Base-by-base conservation (phyloP, 2,329 filamentous ascomycete genomes). In the Alternaria burnsii region DNA sequence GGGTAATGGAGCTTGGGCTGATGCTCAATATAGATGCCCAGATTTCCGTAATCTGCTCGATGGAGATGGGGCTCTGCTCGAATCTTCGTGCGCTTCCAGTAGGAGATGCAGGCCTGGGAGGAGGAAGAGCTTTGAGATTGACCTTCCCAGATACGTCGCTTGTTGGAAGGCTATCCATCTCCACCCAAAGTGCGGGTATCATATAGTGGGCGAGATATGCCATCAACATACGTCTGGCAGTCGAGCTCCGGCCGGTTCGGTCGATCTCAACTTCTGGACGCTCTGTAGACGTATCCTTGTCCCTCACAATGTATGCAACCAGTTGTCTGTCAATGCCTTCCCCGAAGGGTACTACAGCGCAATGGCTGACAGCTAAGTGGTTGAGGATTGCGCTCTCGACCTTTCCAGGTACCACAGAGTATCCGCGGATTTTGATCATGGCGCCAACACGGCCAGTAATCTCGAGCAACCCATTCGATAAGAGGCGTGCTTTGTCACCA, bases 381-480 rank as follows among this genome's bases (percentile, higher is more conserved):
- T 87, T 86, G 56, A 88, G 82, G 58, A 94, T 91, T 6, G 88
- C 87, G 67, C 88, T 90, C 74, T 94, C 90, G 1, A 93, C 90
- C 59, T 91, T 91, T 8, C 88, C 88, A 6, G 91, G 91, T 24
- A 93, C 90, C 3, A 93, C 89, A 1, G 89, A 92, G 72, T 93
- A 93, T 1, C 91, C 91, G 59, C 91, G 87, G 11, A 92, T 85
- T 79, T 93, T 93, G 80, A 93, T 93, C 90, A 93, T 93, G 12
- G 88, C 87, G 14, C 90, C 90, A 1, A 92, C 89, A 52, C 91
- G 87, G 34, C 91, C 91, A 7, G 89, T 92, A 61, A 93, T 92
- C 73, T 93, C 90, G 8, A 93, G 82, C 6, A 89, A 80, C 1
- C 91, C 91, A 1, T 86, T 89, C 0, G 88, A 83, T 7, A 92